A percentile compares a stretch with the other conserved stretches of the same genome.
These are phyloP conservation scores for Pythium monospermum DNA, from an alignment of 352 stramenopile genomes.

Conservation along the genomic window DNA sequence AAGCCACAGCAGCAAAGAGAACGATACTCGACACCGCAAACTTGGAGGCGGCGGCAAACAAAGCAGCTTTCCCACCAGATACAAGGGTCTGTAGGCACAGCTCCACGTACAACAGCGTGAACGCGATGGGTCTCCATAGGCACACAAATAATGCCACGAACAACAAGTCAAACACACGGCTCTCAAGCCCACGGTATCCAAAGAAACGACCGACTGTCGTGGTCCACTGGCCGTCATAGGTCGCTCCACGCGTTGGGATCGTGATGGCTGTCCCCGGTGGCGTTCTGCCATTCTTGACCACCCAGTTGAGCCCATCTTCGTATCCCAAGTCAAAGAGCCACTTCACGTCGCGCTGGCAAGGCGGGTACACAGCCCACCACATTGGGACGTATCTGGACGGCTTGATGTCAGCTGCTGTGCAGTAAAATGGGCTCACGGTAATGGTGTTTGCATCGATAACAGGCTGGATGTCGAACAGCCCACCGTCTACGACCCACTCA, in stretches of 20 bases:
- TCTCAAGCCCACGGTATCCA: conserved; percentile 68
- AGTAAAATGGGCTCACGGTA: conserved; percentile 23
- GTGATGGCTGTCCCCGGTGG: conserved; percentile 27
- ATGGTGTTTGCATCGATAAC: conserved; percentile 21
- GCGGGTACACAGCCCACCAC: conserved; percentile 41
- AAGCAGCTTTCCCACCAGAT: conserved; percentile 56
- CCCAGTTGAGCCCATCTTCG: conserved; percentile 20
- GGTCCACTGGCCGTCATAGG: conserved; percentile 54
- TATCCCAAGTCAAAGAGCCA: conserved; percentile 36
- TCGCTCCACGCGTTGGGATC: conserved; percentile 52
- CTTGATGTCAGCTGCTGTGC: conserved; percentile 31
- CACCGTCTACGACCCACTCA: conserved; percentile 42
- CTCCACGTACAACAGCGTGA: conserved; percentile 77
- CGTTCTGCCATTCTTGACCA: conserved; percentile 15
- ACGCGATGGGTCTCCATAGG: conserved; percentile 74
- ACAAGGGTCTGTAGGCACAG: conserved; percentile 70
- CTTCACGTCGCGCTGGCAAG: conserved; percentile 20
- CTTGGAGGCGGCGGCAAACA: conserved; percentile 67
- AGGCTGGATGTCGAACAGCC: conserved; percentile 31
- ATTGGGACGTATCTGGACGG: conserved; percentile 37
- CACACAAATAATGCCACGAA: conserved; percentile 72
- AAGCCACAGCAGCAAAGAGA: conserved; percentile 37
- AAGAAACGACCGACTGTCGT: conserved; percentile 70
- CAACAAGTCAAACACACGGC: conserved; percentile 59
- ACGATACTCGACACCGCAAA: conserved; percentile 57